phyloP scores from a whole-genome alignment of 2,329 filamentous ascomycete genomes.

The Malbranchea cinnamomea region DNA sequence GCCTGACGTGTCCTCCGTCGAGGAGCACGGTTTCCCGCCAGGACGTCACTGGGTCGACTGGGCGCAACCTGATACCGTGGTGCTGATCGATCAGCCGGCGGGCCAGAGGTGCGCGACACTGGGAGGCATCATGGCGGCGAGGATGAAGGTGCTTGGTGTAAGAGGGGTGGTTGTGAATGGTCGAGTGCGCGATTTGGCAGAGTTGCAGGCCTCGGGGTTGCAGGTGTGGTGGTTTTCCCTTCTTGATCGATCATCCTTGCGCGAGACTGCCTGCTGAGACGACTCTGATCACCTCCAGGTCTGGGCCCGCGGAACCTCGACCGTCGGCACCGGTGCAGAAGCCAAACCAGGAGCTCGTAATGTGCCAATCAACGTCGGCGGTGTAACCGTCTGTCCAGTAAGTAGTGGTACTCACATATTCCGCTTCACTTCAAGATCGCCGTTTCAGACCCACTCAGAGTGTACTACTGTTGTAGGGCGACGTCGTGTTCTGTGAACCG shows the following conservation, averaged over 20 bases:
- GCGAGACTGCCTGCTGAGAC: not conserved
- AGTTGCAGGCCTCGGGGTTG: conserved; percentile 41
- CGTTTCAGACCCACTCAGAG: not conserved
- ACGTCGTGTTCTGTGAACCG: conserved; percentile 55
- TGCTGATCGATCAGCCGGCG: conserved; percentile 50
- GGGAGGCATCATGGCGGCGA: conserved; percentile 60
- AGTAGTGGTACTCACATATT: conserved; percentile 7
- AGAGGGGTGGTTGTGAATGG: conserved; percentile 53
- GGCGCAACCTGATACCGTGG: conserved; percentile 43
- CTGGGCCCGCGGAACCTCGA: conserved; percentile 29
- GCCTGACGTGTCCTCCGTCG: conserved; percentile 16
- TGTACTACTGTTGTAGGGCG: conserved; percentile 39
- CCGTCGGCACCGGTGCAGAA: conserved; percentile 31
- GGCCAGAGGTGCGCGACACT: conserved; percentile 55
- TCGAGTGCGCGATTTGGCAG: conserved; percentile 49
- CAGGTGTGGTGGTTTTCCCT: conserved; percentile 36
- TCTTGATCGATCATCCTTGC: not conserved
- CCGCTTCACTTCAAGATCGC: not conserved
- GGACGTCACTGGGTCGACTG: conserved; percentile 56
- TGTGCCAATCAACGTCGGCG: conserved; percentile 25
- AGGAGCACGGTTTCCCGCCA: conserved; percentile 37
- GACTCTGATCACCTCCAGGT: conserved; percentile 17
- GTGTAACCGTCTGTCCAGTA: conserved; percentile 29
- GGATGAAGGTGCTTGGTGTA: conserved; percentile 49
- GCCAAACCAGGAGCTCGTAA: conserved; percentile 27